A percentile compares a stretch with the other conserved stretches of the same genome.
phyloP scores from a whole-genome alignment of 1,139 yeast genomes.

The Yamadazyma triangularis region DNA sequence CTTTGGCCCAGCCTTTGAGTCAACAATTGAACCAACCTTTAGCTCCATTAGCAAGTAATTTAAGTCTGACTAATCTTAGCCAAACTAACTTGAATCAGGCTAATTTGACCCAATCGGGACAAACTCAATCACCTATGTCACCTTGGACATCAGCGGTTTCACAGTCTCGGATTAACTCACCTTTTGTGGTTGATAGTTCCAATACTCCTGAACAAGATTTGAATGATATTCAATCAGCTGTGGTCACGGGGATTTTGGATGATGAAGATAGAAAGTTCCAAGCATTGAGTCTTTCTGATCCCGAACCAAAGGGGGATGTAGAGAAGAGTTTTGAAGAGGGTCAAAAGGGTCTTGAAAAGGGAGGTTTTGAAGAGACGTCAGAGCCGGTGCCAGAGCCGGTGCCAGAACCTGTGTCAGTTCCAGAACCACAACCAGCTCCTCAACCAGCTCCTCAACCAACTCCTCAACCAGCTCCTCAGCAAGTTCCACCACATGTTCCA shows the following conservation, averaged over 20 bases:
- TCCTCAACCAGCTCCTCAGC: not conserved
- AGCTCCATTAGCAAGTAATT: not conserved
- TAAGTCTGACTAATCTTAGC: too few species aligned
- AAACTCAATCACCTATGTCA: conserved; percentile 37
- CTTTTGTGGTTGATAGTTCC: conserved; percentile 25
- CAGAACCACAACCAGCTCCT: not conserved
- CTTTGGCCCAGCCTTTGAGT: not conserved
- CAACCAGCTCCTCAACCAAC: not conserved
- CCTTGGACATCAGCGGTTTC: conserved; percentile 40
- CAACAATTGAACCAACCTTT: not conserved
- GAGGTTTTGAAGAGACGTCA: too few species aligned
- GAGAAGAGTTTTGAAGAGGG: too few species aligned
- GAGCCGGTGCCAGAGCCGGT: not conserved
- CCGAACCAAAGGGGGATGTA: too few species aligned
- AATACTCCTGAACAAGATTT: conserved; percentile 35
- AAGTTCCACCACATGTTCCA: not conserved
- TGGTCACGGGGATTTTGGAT: conserved; percentile 34
- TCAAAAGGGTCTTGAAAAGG: too few species aligned
- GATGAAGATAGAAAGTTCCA: conserved; percentile 15
- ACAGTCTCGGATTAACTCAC: conserved; percentile 42
- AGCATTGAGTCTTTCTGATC: too few species aligned
- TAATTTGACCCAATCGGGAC: too few species aligned
- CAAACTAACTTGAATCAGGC: too few species aligned
- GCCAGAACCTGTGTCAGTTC: conserved; percentile 9
- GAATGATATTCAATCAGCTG: conserved; percentile 32